Conservation (phyloP, 257 asterid genomes). For the Solanum etuberosum region DNA sequence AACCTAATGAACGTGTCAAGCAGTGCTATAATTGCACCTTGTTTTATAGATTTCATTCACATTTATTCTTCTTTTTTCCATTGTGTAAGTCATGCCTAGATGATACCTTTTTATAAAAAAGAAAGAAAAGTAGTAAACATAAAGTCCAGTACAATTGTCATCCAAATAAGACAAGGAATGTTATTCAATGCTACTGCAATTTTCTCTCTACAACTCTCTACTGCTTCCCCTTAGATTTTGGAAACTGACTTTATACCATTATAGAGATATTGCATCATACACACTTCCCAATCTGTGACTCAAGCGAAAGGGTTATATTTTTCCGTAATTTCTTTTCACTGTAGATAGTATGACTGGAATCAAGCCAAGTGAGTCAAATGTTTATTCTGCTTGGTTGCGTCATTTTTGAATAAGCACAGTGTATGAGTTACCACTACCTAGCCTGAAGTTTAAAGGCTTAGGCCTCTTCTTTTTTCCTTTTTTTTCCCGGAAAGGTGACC, state of each 20-base stretch:
- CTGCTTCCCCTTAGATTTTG: background rate
- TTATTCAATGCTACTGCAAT: background rate
- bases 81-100: background rate
- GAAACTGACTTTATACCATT: background rate
- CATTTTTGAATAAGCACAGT: background rate
- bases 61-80: background rate
- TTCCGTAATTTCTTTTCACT: background rate
- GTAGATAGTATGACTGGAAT: background rate
- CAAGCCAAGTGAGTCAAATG: background rate
- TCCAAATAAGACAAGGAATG: background rate
- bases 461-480: background rate
- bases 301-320: background rate
- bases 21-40: background rate
- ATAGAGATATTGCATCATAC: background rate
- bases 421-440: background rate
- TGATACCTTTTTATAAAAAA: background rate
- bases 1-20: background rate
- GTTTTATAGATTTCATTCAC: background rate
- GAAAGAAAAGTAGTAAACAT: background rate
- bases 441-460: background rate
- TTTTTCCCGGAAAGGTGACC: background rate
- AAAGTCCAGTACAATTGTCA: background rate
- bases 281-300: background rate
- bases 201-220: background rate
- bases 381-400: background rate